Conservation (phyloP, 1,284 basidiomycete species). For the Malassezia psittaci region DNA sequence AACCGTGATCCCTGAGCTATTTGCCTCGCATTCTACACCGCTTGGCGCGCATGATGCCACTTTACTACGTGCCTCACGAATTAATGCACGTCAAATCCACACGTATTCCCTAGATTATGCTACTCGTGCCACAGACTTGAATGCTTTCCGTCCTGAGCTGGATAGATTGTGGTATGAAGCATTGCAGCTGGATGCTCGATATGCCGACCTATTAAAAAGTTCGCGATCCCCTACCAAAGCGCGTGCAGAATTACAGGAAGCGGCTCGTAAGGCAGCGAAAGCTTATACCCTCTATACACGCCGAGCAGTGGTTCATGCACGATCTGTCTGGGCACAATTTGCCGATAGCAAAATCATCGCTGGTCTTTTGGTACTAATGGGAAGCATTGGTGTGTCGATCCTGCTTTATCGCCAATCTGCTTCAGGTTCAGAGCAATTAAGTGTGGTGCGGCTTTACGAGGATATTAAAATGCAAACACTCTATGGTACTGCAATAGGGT, state of each 20-base stretch:
- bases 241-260: slow-evolving; percentile 8
- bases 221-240: neutral
- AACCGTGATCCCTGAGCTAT: slow-evolving; percentile 78
- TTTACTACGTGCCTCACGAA: slow-evolving; percentile 58
- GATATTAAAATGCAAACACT: neutral
- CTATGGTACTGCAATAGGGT: neutral
- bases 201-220: slow-evolving; percentile 18
- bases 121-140: slow-evolving; percentile 58
- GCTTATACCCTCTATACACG: slow-evolving; percentile 55
- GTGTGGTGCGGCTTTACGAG: neutral
- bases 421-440: neutral
- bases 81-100: slow-evolving; percentile 69
- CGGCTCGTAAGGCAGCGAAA: slow-evolving; percentile 17
- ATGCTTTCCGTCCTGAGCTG: slow-evolving; percentile 38
- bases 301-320: slow-evolving; percentile 61
- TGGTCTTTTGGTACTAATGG: slow-evolving; percentile 52
- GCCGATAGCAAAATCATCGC: slow-evolving; percentile 65
- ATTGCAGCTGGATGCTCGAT: slow-evolving; percentile 24
- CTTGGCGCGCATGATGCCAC: slow-evolving; percentile 19
- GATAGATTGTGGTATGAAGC: slow-evolving; percentile 25
- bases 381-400: neutral
- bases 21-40: slow-evolving; percentile 47
- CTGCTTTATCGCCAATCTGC: slow-evolving; percentile 4
- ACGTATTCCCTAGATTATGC: slow-evolving; percentile 68
- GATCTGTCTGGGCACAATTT: slow-evolving; percentile 89